A percentile compares a stretch with the other conserved stretches of the same genome.
These are phyloP conservation scores for Bacterosira constricta DNA, from an alignment of 108 stramenopile species.

Conservation along the genomic window DNA sequence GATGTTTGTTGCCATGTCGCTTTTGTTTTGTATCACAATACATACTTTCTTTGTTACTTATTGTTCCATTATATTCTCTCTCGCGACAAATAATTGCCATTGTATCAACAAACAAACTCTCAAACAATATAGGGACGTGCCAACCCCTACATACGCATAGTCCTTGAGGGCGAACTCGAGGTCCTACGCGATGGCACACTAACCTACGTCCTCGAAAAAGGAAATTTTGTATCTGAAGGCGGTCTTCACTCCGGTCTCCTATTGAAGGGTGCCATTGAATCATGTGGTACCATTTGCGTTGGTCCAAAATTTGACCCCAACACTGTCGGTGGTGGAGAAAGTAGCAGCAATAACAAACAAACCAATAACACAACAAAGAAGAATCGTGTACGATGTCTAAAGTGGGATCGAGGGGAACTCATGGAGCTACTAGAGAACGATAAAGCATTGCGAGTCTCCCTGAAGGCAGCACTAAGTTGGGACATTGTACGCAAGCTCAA, in stretches of 20 bases:
- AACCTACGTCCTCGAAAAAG: constrained; percentile 77
- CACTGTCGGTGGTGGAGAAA: constrained; percentile 17
- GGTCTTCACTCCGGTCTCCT: constrained; percentile 85
- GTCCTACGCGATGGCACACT: constrained; percentile 69
- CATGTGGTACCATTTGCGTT: constrained; percentile 72
- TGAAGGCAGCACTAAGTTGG: constrained; percentile 79
- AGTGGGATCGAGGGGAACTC: constrained; percentile 76
- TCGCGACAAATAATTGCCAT: too few relatives aligned
- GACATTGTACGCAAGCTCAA: constrained; percentile 90
- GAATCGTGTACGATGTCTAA: constrained; percentile 43
- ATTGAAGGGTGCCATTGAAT: constrained; percentile 63
- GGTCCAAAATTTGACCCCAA: constrained; percentile 10
- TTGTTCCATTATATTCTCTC: too few relatives aligned
- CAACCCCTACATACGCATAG: constrained; percentile 73
- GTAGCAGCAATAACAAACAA: neutral
- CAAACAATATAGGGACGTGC: constrained; percentile 46
- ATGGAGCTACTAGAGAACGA: constrained; percentile 62
- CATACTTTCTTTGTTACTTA: too few relatives aligned
- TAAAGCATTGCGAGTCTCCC: constrained; percentile 52
- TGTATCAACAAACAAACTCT: too few relatives aligned
- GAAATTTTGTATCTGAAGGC: constrained; percentile 79
- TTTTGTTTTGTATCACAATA: too few relatives aligned
- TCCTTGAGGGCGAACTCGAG: constrained; percentile 69
- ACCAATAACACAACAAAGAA: constrained; percentile 8
- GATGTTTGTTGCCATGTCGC: neutral